These are phyloP conservation scores for Fusarium aywerte DNA, from an alignment of 2,329 filamentous ascomycete genomes.

Conservation along the genomic window DNA sequence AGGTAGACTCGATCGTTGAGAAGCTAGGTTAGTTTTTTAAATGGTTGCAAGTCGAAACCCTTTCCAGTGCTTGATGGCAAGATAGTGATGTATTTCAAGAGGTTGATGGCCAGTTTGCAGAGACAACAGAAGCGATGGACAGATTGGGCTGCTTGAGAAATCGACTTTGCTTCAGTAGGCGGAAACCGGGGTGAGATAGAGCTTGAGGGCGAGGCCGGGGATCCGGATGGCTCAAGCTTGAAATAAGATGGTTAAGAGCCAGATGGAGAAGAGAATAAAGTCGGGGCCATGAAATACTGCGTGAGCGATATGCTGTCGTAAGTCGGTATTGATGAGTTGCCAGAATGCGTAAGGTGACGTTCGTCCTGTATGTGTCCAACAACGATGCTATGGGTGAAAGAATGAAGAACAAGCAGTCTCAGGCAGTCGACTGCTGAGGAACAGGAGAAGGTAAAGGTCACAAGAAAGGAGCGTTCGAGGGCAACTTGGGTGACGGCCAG, in stretches of 20 bases:
- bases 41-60: not conserved
- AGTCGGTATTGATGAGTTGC: conserved; percentile 32
- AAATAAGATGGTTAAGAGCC: not conserved
- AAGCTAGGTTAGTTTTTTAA: conserved; percentile 1
- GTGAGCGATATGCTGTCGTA: conserved; percentile 42
- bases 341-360: conserved; percentile 14
- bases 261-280: conserved; percentile 19
- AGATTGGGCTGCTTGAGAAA: not conserved
- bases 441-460: conserved; percentile 11
- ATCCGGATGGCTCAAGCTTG: not conserved
- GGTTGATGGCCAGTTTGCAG: conserved; percentile 3
- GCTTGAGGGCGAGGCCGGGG: not conserved
- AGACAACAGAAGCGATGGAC: not conserved
- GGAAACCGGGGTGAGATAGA: not conserved
- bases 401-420: conserved; percentile 31
- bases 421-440: conserved; percentile 17
- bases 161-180: not conserved
- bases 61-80: not conserved
- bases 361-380: conserved; percentile 23
- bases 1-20: conserved; percentile 27
- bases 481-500: conserved; percentile 13
- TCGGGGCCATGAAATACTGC: conserved; percentile 36
- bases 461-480: conserved; percentile 28
- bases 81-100: not conserved
- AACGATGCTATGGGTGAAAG: conserved; percentile 31